Evolutionary conservation across 78 protist genomes (phyloP).

Genomic region (Pigoraptor vietnamica): DNA sequence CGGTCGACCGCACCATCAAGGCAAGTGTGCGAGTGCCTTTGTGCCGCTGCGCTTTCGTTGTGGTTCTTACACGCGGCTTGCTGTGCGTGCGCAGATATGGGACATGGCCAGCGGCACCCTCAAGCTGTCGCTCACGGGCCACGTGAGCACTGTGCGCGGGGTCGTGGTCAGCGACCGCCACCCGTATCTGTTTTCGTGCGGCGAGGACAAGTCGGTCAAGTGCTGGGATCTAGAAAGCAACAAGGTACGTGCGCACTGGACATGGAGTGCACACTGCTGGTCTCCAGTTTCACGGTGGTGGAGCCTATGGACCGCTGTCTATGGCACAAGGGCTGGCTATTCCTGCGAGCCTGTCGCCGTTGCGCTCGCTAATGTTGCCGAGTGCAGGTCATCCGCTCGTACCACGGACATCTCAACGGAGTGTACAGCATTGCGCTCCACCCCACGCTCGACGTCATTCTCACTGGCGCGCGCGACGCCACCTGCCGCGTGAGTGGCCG

Average conservation of each 20-base stretch:
- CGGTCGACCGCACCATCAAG: conserved; percentile 93
- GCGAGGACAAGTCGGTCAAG: conserved; percentile 92
- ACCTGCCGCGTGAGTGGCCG: conserved; percentile 40
- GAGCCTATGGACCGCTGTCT: too few species aligned
- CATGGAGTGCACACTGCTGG: conserved; percentile 86
- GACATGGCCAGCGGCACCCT: conserved; percentile 90
- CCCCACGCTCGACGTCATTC: conserved; percentile 93
- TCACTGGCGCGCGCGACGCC: conserved; percentile 94
- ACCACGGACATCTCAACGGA: conserved; percentile 92
- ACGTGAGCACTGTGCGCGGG: conserved; percentile 55
- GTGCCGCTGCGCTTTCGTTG: not conserved
- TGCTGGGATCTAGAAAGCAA: conserved; percentile 97
- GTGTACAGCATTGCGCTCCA: conserved; percentile 80
- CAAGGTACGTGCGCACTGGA: conserved; percentile 62
- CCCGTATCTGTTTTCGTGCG: conserved; percentile 95
- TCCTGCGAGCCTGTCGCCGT: too few species aligned
- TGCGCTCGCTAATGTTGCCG: too few species aligned
- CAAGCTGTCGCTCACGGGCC: conserved; percentile 94
- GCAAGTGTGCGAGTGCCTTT: not conserved
- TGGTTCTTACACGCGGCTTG: not conserved
- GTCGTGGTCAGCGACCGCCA: conserved; percentile 61
- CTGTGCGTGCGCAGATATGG: conserved; percentile 57
- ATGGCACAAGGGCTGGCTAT: too few species aligned
- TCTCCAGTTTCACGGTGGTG: too few species aligned
- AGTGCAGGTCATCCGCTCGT: conserved; percentile 62